A percentile compares a stretch with the other conserved stretches of the same genome.
These are phyloP conservation scores for Trifolium pratense DNA, from an alignment of 306 rosid species.

Conservation along the genomic window DNA sequence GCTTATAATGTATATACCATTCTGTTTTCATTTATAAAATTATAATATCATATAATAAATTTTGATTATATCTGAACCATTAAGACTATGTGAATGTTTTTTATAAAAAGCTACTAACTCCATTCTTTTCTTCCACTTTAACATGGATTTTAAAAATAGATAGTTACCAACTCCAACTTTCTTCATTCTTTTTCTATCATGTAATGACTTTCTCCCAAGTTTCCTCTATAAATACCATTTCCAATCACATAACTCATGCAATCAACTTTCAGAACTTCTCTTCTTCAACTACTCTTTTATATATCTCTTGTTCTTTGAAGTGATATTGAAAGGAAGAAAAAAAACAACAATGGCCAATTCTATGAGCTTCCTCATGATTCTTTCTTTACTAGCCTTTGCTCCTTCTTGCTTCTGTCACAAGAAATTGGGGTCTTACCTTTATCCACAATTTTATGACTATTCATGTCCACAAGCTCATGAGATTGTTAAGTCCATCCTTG, in stretches of 20 bases:
- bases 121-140: constrained; percentile 24
- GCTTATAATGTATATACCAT: not conserved
- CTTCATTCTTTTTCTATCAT: constrained; percentile 2
- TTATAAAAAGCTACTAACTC: constrained; percentile 47
- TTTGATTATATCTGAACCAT: constrained; percentile 19
- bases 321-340: constrained; percentile 7
- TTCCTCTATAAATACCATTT: constrained; percentile 56
- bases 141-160: constrained; percentile 38
- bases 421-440: constrained; percentile 57
- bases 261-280: constrained; percentile 26
- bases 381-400: constrained; percentile 64
- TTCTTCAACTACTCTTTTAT: constrained; percentile 33
- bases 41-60: constrained; percentile 14
- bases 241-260: constrained; percentile 39
- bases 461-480: constrained; percentile 81
- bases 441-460: constrained; percentile 84
- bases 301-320: constrained; percentile 28
- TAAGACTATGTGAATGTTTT: constrained; percentile 10
- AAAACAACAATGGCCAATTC: constrained; percentile 56
- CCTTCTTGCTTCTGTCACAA: constrained; percentile 58
- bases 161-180: constrained; percentile 64
- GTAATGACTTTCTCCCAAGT: constrained; percentile 14
- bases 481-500: constrained; percentile 70
- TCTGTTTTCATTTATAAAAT: not conserved
- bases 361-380: constrained; percentile 48